Evolutionary conservation across 225 moss, liverwort and hornwort species (phyloP), one percentile per base, ranked within the genome.

Genomic region (Sphagnum tenellum): DNA sequence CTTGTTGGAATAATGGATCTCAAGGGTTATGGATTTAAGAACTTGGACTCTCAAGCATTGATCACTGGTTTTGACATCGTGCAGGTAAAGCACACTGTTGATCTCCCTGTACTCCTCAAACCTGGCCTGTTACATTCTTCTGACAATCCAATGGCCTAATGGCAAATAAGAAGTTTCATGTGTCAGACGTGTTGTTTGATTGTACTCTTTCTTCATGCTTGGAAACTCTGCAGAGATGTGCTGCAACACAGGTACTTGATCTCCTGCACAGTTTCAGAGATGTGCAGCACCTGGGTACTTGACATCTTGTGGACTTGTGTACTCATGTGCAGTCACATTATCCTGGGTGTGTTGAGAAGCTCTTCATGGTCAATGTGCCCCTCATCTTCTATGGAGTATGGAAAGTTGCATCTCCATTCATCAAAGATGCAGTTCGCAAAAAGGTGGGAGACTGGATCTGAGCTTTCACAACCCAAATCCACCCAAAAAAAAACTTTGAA

Each of bases 341-440:
- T 71, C 93, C 92, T 45, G 78, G 71, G 62, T 76, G 78, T 12
- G 13, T 94, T 65, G 86, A 88, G 75, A 89, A 84, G 66, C 48
- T 89, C 7, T 89, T 78, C 70, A 78, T 93, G 89, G 59, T 89
- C 72, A 89, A 93, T 67, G 82, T 79, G 61, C 87, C 93, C 46
- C 50, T 79, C 57, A 79, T 94, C 54, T 89, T 89, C 67, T 82
- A 79, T 44, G 86, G 89, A 8, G 64, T 94, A n/a, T 89, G 89
- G 89, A 93, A 80, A 82, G 80, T 93, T 57, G 88, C 77, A 7
- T 74, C 82, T 11, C 74, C 86, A 10, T 84, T 88, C 62, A 3
- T 89, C 56, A 75, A 79, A n/a, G 81, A 86, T 68, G 73, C 66
- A 47, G 86, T 79, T 12, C 75, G 79, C 51, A 71, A 70, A 49